Conservation (phyloP, 495 filamentous ascomycete species). For the Aspergillus avenaceus region DNA sequence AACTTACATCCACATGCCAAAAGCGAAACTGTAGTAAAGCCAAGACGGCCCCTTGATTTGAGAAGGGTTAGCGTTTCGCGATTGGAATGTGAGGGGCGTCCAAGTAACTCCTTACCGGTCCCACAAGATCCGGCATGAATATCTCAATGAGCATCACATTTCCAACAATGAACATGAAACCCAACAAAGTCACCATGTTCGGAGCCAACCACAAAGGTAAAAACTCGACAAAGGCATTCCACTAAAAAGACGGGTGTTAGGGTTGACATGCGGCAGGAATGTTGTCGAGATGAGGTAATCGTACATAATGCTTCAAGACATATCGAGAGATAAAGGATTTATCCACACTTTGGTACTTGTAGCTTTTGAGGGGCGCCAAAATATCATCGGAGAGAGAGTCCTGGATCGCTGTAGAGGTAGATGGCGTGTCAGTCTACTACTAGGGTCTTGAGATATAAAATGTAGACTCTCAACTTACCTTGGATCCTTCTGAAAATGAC, state of each 20-base stretch:
- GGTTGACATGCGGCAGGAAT: slow-evolving; percentile 8
- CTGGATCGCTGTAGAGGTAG: slow-evolving; percentile 49
- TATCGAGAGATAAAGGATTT: slow-evolving; percentile 93
- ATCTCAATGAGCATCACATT: slow-evolving; percentile 80
- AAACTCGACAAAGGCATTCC: slow-evolving; percentile 94
- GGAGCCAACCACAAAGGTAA: slow-evolving; percentile 94
- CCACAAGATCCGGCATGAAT: slow-evolving; percentile 85
- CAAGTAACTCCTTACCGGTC: slow-evolving; percentile 61
- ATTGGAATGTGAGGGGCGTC: slow-evolving; percentile 2
- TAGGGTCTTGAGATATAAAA: background rate
- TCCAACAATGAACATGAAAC: slow-evolving; percentile 87
- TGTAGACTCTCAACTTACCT: slow-evolving; percentile 21
- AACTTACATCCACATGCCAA: slow-evolving; percentile 83
- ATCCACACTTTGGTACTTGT: slow-evolving; percentile 96
- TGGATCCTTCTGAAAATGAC: slow-evolving; percentile 39
- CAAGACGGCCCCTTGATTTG: slow-evolving; percentile 70
- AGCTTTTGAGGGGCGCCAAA: slow-evolving; percentile 79
- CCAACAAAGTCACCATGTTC: slow-evolving; percentile 94
- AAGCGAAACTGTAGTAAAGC: slow-evolving; percentile 92
- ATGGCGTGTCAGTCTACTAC: background rate
- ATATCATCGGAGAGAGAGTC: slow-evolving; percentile 66
- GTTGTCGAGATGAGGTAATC: slow-evolving; percentile 18
- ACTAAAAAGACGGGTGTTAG: slow-evolving; percentile 57
- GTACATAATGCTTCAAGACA: slow-evolving; percentile 91
- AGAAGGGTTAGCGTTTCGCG: slow-evolving; percentile 19